These are phyloP conservation scores for Lodderomyces margitis DNA, from an alignment of 1,139 yeast genomes.

Conservation along the genomic window DNA sequence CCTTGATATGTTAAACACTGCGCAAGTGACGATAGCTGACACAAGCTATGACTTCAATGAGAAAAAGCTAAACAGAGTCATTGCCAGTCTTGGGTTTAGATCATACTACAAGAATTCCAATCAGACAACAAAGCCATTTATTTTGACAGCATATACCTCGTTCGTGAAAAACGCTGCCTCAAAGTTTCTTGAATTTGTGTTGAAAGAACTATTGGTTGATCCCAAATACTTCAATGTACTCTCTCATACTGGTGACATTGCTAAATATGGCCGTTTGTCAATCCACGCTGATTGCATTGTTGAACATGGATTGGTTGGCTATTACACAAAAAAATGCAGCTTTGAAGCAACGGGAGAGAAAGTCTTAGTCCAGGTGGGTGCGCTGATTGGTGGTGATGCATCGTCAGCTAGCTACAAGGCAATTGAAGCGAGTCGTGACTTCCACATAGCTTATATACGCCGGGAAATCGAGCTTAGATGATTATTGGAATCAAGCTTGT, in stretches of 20 bases:
- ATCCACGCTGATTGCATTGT: conserved; percentile 44
- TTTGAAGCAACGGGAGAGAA: conserved; percentile 25
- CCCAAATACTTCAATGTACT: conserved; percentile 11
- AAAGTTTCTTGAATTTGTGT: conserved; percentile 27
- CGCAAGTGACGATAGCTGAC: conserved; percentile 20
- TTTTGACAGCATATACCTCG: conserved; percentile 55
- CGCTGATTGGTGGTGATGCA: conserved; percentile 17
- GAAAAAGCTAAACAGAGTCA: conserved; percentile 20
- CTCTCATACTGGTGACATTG: conserved; percentile 7
- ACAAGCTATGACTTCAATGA: conserved; percentile 20
- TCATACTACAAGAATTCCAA: conserved; percentile 16
- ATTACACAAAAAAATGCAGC: conserved; percentile 42
- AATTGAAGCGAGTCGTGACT: conserved; percentile 22
- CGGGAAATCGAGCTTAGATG: conserved; percentile 3
- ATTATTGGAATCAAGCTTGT: too few species aligned
- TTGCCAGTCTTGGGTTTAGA: conserved; percentile 50
- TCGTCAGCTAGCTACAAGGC: conserved; percentile 14
- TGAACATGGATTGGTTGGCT: conserved; percentile 50
- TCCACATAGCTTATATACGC: conserved; percentile 11
- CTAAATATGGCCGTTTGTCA: conserved; percentile 14
- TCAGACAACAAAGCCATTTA: conserved; percentile 22
- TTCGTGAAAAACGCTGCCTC: conserved; percentile 44
- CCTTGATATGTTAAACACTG: conserved; percentile 14
- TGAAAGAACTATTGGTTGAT: conserved; percentile 18
- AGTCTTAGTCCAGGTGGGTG: conserved; percentile 19